These are phyloP conservation scores for Volvox reticuliferus DNA, from an alignment of 139 green algal species.

Conservation along the genomic window DNA sequence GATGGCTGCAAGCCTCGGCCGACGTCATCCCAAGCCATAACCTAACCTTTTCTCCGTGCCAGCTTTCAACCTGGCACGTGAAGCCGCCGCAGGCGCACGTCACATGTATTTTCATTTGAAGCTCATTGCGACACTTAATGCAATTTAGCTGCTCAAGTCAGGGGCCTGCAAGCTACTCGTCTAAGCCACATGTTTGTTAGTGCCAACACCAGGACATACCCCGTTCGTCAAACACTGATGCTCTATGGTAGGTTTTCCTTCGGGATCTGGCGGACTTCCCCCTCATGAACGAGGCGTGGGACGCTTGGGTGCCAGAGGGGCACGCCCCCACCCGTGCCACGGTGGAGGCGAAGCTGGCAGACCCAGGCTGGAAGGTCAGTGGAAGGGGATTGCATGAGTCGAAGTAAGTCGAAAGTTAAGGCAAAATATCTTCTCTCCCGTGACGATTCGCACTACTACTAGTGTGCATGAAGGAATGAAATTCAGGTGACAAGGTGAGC, in stretches of 20 bases:
- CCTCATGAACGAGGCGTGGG: constrained; percentile 49
- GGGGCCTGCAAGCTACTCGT: no score
- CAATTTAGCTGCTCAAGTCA: neutral
- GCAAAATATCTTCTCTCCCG: no score
- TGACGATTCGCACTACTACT: neutral
- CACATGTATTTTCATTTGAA: no score
- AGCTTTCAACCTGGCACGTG: no score
- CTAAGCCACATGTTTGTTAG: neutral
- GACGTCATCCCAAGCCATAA: neutral
- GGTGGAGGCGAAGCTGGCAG: constrained; percentile 48
- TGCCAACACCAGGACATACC: neutral
- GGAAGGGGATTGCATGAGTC: no score
- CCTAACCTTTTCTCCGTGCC: neutral
- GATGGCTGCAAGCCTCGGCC: neutral
- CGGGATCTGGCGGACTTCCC: constrained; percentile 44
- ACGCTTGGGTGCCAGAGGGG: constrained; percentile 49
- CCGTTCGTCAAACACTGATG: neutral
- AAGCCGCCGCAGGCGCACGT: no score
- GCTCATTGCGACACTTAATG: neutral
- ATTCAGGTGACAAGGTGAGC: neutral
- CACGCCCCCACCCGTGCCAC: constrained; percentile 45
- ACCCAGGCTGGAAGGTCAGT: constrained; percentile 54
- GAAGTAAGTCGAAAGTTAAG: no score
- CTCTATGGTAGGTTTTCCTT: constrained; percentile 41
- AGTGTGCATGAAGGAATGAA: neutral